Conservation (phyloP, 495 filamentous ascomycete genomes). For the Hyphodiscus hymeniophilus region DNA sequence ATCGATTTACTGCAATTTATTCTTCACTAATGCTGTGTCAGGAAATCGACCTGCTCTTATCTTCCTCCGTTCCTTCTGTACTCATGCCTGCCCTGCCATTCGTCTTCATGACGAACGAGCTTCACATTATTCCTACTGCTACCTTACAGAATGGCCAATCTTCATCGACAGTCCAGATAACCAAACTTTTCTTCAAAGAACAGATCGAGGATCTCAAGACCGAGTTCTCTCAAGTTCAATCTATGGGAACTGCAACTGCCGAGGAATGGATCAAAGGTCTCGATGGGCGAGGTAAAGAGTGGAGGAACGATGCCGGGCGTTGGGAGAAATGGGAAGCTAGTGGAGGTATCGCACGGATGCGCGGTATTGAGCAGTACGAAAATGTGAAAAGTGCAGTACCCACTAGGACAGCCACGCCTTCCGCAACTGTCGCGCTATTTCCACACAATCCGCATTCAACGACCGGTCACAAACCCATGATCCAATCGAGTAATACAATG, state of each 20-base stretch:
- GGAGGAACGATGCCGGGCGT: slow-evolving; percentile 46
- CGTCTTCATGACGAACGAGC: slow-evolving; percentile 48
- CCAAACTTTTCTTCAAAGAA: slow-evolving; percentile 51
- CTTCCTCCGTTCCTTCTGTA: slow-evolving; percentile 43
- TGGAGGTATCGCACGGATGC: slow-evolving; percentile 33
- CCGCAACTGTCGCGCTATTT: neutral
- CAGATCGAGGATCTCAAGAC: slow-evolving; percentile 46
- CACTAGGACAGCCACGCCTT: neutral
- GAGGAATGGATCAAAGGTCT: slow-evolving; percentile 74
- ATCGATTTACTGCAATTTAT: slow-evolving; percentile 5
- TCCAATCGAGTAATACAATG: neutral
- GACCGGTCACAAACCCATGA: neutral
- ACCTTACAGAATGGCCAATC: slow-evolving; percentile 36
- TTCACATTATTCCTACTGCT: slow-evolving; percentile 46
- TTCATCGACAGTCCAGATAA: slow-evolving; percentile 40
- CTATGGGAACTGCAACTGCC: slow-evolving; percentile 49
- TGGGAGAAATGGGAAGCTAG: slow-evolving; percentile 64
- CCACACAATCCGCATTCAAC: neutral
- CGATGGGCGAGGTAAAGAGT: slow-evolving; percentile 45
- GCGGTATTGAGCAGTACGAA: slow-evolving; percentile 4
- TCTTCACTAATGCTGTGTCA: slow-evolving; percentile 25
- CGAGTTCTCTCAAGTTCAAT: slow-evolving; percentile 49
- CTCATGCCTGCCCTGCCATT: slow-evolving; percentile 57
- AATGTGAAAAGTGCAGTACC: neutral
- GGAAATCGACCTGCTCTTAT: slow-evolving; percentile 60